Conservation (phyloP, 805 yeast genomes). For the Kuraishia ogatae region DNA sequence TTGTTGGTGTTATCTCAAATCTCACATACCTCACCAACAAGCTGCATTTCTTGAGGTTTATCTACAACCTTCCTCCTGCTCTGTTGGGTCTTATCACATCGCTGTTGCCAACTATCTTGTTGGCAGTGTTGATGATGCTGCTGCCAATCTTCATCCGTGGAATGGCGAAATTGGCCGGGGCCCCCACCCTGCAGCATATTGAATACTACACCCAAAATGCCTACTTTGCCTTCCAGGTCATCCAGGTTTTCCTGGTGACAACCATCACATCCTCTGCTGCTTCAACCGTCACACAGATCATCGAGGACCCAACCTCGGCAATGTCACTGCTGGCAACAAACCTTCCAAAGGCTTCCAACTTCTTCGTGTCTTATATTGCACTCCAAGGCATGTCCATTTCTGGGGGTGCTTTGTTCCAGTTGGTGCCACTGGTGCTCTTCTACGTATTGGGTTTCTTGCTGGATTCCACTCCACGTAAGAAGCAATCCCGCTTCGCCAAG, state of each 20-base stretch:
- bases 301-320: slow-evolving; percentile 49
- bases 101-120: slow-evolving; percentile 56
- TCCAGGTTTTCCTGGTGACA: slow-evolving; percentile 79
- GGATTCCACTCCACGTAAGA: slow-evolving; percentile 62
- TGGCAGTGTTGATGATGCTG: slow-evolving; percentile 56
- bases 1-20: slow-evolving; percentile 69
- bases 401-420: slow-evolving; percentile 57
- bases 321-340: slow-evolving; percentile 55
- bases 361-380: slow-evolving; percentile 57
- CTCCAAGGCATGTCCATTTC: slow-evolving; percentile 62
- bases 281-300: slow-evolving; percentile 64
- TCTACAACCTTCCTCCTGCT: slow-evolving; percentile 42
- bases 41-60: slow-evolving; percentile 44
- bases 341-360: slow-evolving; percentile 67
- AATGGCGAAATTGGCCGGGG: slow-evolving; percentile 55
- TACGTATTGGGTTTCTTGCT: slow-evolving; percentile 48
- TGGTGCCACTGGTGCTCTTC: slow-evolving; percentile 48
- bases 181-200: slow-evolving; percentile 44
- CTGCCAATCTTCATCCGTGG: slow-evolving; percentile 57
- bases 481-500: slow-evolving; percentile 48
- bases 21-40: slow-evolving; percentile 52
- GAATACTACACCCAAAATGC: slow-evolving; percentile 61
- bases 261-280: slow-evolving; percentile 82
- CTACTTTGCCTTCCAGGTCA: slow-evolving; percentile 77
- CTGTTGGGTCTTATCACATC: slow-evolving; percentile 62